phyloP scores from a whole-genome alignment of 2,329 filamentous ascomycete genomes.

The Aspergillus aculeatus region DNA sequence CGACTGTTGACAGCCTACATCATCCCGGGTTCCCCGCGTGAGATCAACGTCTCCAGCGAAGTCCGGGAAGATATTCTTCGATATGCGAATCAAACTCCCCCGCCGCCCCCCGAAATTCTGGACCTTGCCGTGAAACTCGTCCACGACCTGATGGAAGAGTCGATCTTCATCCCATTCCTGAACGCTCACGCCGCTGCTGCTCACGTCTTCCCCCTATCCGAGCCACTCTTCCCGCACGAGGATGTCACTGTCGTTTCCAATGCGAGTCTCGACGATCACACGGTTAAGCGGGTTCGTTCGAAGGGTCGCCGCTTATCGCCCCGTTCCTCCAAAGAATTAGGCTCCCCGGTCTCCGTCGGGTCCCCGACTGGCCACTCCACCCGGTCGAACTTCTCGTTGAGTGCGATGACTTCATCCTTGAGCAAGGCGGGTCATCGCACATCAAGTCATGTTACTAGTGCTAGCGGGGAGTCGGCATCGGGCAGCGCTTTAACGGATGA shows the following conservation, averaged over 20 bases:
- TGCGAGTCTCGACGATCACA: conserved; percentile 31
- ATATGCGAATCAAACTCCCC: conserved; percentile 55
- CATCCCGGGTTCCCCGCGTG: conserved; percentile 75
- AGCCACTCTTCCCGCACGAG: conserved; percentile 40
- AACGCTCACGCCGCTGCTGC: conserved; percentile 61
- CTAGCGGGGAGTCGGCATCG: conserved; percentile 39
- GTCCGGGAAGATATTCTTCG: conserved; percentile 78
- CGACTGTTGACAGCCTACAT: conserved; percentile 90
- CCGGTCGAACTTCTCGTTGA: conserved; percentile 34
- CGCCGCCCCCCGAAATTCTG: conserved; percentile 73
- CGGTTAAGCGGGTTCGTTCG: conserved; percentile 27
- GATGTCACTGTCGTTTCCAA: conserved; percentile 33
- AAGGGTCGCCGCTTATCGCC: conserved; percentile 33
- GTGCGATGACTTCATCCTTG: conserved; percentile 29
- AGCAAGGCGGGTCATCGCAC: conserved; percentile 36
- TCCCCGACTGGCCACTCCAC: conserved; percentile 25
- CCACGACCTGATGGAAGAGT: conserved; percentile 96
- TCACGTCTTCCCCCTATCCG: conserved; percentile 47
- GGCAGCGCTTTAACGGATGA: conserved; percentile 47
- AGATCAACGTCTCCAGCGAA: conserved; percentile 84
- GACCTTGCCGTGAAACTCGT: conserved; percentile 84
- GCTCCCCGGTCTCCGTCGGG: conserved; percentile 24
- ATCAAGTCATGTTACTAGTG: conserved; percentile 36
- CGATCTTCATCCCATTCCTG: conserved; percentile 86
- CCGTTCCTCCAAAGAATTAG: conserved; percentile 34